Evolutionary conservation across 139 green algal genomes (phyloP).

Genomic region (Haematococcus sp.): DNA sequence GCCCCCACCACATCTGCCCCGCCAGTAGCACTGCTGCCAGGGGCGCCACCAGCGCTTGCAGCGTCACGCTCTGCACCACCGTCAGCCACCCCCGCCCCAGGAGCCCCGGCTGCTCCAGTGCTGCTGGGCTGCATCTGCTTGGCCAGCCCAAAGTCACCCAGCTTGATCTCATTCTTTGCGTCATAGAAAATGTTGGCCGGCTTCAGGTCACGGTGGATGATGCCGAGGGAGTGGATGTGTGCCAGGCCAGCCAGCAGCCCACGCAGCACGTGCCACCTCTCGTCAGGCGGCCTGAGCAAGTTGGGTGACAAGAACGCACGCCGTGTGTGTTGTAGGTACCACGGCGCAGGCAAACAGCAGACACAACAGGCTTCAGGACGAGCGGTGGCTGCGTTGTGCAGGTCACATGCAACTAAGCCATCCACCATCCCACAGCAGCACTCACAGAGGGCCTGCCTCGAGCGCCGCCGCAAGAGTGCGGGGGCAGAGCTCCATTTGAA

Average conservation of each 20-base stretch:
- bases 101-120: not conserved
- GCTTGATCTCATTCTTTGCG: constrained; percentile 11
- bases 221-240: constrained; percentile 3
- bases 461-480: not conserved
- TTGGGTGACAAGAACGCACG: no score
- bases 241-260: not conserved
- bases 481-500: constrained; percentile 10
- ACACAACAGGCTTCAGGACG: no score
- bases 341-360: no score
- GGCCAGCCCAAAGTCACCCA: constrained; percentile 10
- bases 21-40: not conserved
- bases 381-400: no score
- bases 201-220: constrained; percentile 7
- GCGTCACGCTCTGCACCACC: no score
- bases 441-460: not conserved
- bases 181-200: constrained; percentile 5
- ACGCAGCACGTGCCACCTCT: constrained; percentile 6
- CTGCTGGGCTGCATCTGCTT: not conserved
- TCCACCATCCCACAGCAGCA: no score
- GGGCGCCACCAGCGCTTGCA: no score
- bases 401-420: no score
- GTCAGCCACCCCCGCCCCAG: not conserved
- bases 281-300: not conserved
- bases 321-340: no score
- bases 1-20: not conserved